phyloP scores from a whole-genome alignment of 2,329 filamentous ascomycete genomes.

The Stagonosporopsis cucurbitacearum region DNA sequence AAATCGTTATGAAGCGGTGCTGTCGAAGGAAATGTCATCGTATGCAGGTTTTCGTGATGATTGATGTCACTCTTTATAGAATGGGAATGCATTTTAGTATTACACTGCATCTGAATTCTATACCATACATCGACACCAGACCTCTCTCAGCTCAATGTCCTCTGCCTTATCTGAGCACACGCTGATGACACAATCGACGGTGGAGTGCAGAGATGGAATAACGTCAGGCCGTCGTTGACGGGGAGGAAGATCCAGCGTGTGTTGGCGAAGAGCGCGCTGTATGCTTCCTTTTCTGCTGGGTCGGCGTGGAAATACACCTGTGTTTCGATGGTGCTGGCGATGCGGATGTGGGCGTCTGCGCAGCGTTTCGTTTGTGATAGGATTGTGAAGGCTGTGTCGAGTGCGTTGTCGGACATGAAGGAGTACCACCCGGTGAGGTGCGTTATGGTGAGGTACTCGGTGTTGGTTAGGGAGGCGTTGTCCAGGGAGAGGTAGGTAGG shows the following conservation, averaged over 20 bases:
- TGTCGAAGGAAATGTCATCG: too few species aligned
- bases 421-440: not conserved
- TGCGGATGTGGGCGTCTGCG: conserved; percentile 21
- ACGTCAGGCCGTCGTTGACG: conserved; percentile 31
- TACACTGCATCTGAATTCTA: too few species aligned
- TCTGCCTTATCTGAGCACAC: too few species aligned
- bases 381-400: conserved; percentile 31
- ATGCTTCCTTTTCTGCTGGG: conserved; percentile 10
- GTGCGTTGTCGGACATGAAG: conserved; percentile 29
- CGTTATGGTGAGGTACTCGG: conserved; percentile 17
- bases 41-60: too few species aligned
- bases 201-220: not conserved
- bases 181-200: not conserved
- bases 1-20: too few species aligned
- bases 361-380: conserved; percentile 15
- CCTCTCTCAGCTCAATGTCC: not conserved
- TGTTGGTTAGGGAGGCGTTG: conserved; percentile 20
- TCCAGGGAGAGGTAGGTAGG: conserved; percentile 28
- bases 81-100: too few species aligned
- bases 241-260: conserved; percentile 36
- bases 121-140: too few species aligned
- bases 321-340: conserved; percentile 24
- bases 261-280: conserved; percentile 16
- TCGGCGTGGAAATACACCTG: conserved; percentile 16
- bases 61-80: too few species aligned